Percentiles rank a stretch among this genome's conserved stretches.
Conservation (phyloP, 2,329 filamentous ascomycete species). For the Botrytis deweyae region DNA sequence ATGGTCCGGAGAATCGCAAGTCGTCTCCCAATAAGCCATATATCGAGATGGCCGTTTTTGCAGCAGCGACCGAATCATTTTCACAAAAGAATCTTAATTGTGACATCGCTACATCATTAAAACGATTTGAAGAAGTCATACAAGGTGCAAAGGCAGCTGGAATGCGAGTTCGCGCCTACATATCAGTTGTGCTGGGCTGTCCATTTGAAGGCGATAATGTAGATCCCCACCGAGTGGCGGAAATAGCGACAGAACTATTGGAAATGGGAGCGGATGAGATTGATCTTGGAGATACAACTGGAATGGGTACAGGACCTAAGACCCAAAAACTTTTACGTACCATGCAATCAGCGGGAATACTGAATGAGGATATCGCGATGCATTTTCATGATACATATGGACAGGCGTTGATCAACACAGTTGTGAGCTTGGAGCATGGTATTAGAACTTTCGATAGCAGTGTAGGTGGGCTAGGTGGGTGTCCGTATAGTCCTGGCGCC, state of each 20-base stretch:
- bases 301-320: slow-evolving; percentile 78
- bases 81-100: slow-evolving; percentile 81
- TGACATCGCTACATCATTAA: slow-evolving; percentile 70
- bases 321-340: slow-evolving; percentile 65
- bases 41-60: slow-evolving; percentile 77
- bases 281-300: slow-evolving; percentile 84
- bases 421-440: slow-evolving; percentile 74
- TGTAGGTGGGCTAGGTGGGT: slow-evolving; percentile 78
- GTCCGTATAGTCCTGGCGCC: slow-evolving; percentile 80
- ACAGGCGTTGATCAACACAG: slow-evolving; percentile 78
- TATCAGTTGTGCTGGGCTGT: slow-evolving; percentile 78
- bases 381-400: slow-evolving; percentile 92
- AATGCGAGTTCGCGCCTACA: slow-evolving; percentile 72
- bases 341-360: slow-evolving; percentile 64
- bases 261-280: slow-evolving; percentile 92
- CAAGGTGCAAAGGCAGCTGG: slow-evolving; percentile 62
- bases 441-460: slow-evolving; percentile 77
- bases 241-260: slow-evolving; percentile 67
- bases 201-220: slow-evolving; percentile 70
- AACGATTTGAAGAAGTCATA: slow-evolving; percentile 69
- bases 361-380: slow-evolving; percentile 70
- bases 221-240: slow-evolving; percentile 60
- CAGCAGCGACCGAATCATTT: slow-evolving; percentile 78
- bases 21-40: slow-evolving; percentile 42
- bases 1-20: slow-evolving; percentile 3